phyloP scores from a whole-genome alignment of 352 stramenopile genomes.

The Phytophthora pini region DNA sequence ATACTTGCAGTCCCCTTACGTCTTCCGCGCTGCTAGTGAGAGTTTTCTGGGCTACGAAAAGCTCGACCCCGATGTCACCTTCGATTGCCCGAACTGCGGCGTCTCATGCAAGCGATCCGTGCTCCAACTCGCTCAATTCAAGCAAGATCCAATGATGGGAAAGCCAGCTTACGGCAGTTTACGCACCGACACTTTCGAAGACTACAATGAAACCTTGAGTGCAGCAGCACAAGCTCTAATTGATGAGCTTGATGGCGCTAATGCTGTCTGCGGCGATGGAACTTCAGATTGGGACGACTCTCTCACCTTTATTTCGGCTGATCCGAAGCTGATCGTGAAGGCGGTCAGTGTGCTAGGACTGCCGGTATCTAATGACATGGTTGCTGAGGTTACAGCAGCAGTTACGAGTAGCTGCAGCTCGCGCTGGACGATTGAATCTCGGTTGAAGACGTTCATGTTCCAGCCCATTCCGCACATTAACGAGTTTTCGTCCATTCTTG shows the following conservation, averaged over 20 bases:
- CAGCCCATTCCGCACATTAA: slow-evolving; percentile 41
- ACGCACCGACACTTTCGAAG: slow-evolving; percentile 36
- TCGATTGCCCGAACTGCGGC: slow-evolving; percentile 29
- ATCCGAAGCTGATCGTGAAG: slow-evolving; percentile 35
- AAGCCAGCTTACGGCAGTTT: slow-evolving; percentile 40
- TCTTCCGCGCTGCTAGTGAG: slow-evolving; percentile 39
- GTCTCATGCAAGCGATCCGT: slow-evolving; percentile 34
- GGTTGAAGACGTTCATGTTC: slow-evolving; percentile 45
- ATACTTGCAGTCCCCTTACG: slow-evolving; percentile 44
- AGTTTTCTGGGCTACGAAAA: slow-evolving; percentile 41
- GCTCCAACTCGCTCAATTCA: slow-evolving; percentile 38
- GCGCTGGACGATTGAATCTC: slow-evolving; percentile 37
- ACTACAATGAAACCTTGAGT: slow-evolving; percentile 35
- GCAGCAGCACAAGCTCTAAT: slow-evolving; percentile 20
- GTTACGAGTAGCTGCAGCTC: slow-evolving; percentile 21
- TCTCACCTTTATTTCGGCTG: slow-evolving; percentile 36
- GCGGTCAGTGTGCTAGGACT: slow-evolving; percentile 24
- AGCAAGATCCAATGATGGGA: slow-evolving; percentile 37
- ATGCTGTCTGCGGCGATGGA: slow-evolving; percentile 32
- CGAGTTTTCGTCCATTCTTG: slow-evolving; percentile 42
- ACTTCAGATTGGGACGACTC: slow-evolving; percentile 34
- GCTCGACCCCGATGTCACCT: slow-evolving; percentile 32
- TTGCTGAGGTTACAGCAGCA: slow-evolving; percentile 25
- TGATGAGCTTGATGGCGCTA: slow-evolving; percentile 17
- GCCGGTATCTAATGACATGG: slow-evolving; percentile 33